A percentile compares a stretch with the other conserved stretches of the same genome.
These are phyloP conservation scores for Camptophora hylomeconis DNA, from an alignment of 2,329 filamentous ascomycete species.

Conservation along the genomic window DNA sequence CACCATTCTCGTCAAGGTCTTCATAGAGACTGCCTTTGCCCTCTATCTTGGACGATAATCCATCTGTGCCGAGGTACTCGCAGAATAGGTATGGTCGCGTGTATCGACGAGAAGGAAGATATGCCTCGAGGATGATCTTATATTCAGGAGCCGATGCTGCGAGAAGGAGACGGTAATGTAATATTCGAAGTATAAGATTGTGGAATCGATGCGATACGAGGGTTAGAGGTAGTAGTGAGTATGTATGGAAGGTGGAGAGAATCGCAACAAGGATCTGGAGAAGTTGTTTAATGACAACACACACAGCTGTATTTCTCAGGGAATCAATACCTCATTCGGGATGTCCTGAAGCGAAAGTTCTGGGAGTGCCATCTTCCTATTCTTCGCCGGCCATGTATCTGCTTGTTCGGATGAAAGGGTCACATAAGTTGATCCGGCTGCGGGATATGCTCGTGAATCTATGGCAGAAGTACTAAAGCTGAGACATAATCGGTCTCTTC, in stretches of 20 bases:
- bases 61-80: constrained; percentile 51
- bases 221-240: constrained; percentile 43
- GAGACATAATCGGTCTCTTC: too few species aligned
- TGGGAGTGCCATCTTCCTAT: too few species aligned
- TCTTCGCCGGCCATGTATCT: too few species aligned
- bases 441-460: too few species aligned
- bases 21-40: constrained; percentile 26
- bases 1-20: constrained; percentile 19
- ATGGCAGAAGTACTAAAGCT: too few species aligned
- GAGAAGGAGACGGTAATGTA: constrained; percentile 50
- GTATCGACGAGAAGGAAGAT: constrained; percentile 56
- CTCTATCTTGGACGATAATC: constrained; percentile 35
- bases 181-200: constrained; percentile 47
- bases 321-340: constrained; percentile 23
- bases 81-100: constrained; percentile 59
- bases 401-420: too few species aligned
- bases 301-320: background rate
- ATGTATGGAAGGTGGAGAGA: constrained; percentile 36
- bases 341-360: constrained; percentile 17
- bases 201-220: constrained; percentile 51
- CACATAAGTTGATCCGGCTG: too few species aligned
- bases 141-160: constrained; percentile 47
- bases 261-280: constrained; percentile 39
- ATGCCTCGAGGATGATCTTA: constrained; percentile 64
- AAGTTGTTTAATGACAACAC: background rate